Percentiles rank a stretch among this genome's conserved stretches.
Conservation (phyloP, 2,329 filamentous ascomycete species). For the Curvularia hawaiiensis region DNA sequence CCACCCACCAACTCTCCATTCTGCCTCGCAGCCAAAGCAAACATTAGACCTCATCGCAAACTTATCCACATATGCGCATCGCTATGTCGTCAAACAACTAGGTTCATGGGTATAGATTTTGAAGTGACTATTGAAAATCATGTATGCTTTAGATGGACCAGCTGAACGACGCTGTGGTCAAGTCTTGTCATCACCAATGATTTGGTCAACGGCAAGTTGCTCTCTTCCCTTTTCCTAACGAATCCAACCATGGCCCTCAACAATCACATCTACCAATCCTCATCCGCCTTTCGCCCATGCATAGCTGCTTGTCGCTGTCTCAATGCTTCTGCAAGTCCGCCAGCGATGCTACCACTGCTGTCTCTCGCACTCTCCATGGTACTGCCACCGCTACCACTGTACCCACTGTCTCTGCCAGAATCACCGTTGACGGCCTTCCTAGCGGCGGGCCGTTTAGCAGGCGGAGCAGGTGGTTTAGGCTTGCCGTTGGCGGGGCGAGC, state of each 20-base stretch:
- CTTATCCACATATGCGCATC: background rate
- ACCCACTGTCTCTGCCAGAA: slow-evolving; percentile 69
- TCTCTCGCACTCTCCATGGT: slow-evolving; percentile 46
- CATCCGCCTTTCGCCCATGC: slow-evolving; percentile 48
- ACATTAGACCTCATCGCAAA: background rate
- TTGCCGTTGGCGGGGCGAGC: slow-evolving; percentile 71
- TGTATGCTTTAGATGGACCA: background rate
- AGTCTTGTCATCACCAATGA: slow-evolving; percentile 2
- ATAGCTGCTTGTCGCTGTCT: slow-evolving; percentile 57
- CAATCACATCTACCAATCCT: slow-evolving; percentile 38
- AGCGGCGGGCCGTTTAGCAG: slow-evolving; percentile 75
- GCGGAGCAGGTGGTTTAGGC: slow-evolving; percentile 76
- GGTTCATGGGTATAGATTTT: background rate
- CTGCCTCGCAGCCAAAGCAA: background rate
- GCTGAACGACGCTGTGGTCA: background rate
- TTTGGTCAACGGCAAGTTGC: background rate
- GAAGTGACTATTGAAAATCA: background rate
- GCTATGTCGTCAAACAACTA: background rate
- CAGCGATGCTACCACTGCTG: slow-evolving; percentile 52
- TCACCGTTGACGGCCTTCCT: slow-evolving; percentile 69
- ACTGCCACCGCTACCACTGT: slow-evolving; percentile 49
- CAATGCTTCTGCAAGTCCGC: slow-evolving; percentile 57
- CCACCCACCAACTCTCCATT: slow-evolving; percentile 2
- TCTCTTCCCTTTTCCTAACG: background rate
- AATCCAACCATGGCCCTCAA: background rate